These are phyloP conservation scores for Yamadazyma laniorum DNA, from an alignment of 805 yeast genomes.

Conservation along the genomic window DNA sequence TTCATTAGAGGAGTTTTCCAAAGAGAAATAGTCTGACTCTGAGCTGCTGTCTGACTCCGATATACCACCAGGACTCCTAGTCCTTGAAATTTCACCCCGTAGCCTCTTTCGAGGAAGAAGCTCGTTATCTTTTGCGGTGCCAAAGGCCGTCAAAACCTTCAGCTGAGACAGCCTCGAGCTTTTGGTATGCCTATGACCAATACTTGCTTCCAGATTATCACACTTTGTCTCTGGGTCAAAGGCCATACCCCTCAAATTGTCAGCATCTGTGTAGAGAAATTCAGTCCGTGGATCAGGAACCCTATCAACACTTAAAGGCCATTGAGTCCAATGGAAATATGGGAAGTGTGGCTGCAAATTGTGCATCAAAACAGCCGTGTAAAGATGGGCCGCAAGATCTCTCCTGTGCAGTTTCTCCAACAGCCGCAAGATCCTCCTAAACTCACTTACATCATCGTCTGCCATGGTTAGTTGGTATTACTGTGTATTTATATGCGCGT, in stretches of 20 bases:
- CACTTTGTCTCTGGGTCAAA: not conserved
- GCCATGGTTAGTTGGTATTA: not conserved
- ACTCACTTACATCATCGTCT: conserved; percentile 13
- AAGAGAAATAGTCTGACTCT: conserved; percentile 6
- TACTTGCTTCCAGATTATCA: not conserved
- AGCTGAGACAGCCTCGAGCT: too few relatives aligned
- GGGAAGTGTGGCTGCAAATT: conserved; percentile 38
- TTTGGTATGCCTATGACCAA: too few relatives aligned
- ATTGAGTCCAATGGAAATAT: conserved; percentile 46
- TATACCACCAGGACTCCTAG: not conserved
- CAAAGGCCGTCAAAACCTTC: not conserved
- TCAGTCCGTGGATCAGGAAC: conserved; percentile 38
- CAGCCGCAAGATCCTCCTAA: conserved; percentile 20
- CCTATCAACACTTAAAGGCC: conserved; percentile 50
- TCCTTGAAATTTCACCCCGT: not conserved
- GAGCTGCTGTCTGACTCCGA: conserved; percentile 2
- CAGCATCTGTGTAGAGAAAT: conserved; percentile 20
- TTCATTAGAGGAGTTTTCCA: conserved; percentile 1
- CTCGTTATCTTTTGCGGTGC: not conserved
- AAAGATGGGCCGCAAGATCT: conserved; percentile 66
- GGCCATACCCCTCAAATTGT: not conserved
- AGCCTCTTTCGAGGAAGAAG: not conserved
- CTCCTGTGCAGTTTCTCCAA: conserved; percentile 50
- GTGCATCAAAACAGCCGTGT: conserved; percentile 50
- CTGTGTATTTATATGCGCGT: not conserved